A percentile compares a stretch with the other conserved stretches of the same genome.
phyloP scores from a whole-genome alignment of 768 basidiomycete genomes.

The Russula sp. region DNA sequence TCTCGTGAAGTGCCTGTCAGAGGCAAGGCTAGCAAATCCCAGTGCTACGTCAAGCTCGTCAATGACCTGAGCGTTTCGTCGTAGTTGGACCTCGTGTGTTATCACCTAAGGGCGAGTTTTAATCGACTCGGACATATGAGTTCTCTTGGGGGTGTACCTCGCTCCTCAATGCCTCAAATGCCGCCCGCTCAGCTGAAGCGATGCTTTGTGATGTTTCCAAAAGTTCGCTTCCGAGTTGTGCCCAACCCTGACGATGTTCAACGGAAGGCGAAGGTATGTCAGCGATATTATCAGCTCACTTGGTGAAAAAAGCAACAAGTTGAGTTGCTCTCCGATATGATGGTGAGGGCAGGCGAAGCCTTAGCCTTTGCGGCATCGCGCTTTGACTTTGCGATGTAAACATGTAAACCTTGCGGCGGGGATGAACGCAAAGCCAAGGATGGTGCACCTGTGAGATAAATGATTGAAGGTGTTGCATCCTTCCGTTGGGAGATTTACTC shows the following conservation, averaged over 20 bases:
- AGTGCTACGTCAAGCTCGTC: conserved; percentile 85
- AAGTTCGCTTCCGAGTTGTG: conserved; percentile 62
- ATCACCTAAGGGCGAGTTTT: conserved; percentile 45
- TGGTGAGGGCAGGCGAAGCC: conserved; percentile 43
- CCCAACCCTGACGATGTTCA: conserved; percentile 54
- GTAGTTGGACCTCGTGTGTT: conserved; percentile 45
- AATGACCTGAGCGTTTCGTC: conserved; percentile 66
- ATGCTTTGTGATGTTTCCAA: conserved; percentile 49
- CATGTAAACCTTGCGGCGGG: conserved; percentile 62
- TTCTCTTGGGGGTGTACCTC: conserved; percentile 39
- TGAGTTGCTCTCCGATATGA: conserved; percentile 53
- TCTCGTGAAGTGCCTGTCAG: conserved; percentile 66
- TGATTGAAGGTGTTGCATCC: neutral
- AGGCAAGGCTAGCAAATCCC: conserved; percentile 74
- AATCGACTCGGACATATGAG: neutral
- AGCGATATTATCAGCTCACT: conserved; percentile 30
- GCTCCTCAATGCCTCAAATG: conserved; percentile 59
- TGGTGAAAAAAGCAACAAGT: conserved; percentile 65
- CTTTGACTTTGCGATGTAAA: conserved; percentile 60
- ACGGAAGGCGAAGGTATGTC: neutral
- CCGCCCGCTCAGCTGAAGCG: conserved; percentile 55
- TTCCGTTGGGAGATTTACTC: conserved; percentile 13
- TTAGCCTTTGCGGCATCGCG: conserved; percentile 49
- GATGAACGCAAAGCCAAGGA: conserved; percentile 68
- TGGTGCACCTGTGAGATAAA: conserved; percentile 44